Evolutionary conservation across 2,329 filamentous ascomycete genomes (phyloP), one percentile per base, ranked within the genome.

Genomic region (Colletotrichum cordylinicola): DNA sequence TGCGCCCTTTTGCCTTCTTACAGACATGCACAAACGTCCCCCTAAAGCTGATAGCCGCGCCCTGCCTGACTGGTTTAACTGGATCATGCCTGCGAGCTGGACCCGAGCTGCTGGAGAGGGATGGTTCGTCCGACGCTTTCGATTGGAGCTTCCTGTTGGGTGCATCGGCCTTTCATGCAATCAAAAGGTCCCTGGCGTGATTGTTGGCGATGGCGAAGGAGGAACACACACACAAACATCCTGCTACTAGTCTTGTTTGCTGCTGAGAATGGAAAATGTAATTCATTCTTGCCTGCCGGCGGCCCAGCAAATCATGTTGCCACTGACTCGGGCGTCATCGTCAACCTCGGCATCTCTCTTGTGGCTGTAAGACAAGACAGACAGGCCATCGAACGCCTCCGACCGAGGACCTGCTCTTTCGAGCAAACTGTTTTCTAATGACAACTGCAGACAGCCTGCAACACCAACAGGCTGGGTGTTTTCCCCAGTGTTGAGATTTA

Each of bases 91-190:
- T 67, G 62, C 39, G 60, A 24, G 16, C 48, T 24, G n/a, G 35
- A 70, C 37, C 67, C 67, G 67, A 74, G 71, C 16, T 64, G 39
- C 66, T 74, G 71, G 71, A 70, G 43, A 64, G 13, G 43, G 21
- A 8, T 58, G 61, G 52, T 55, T 67, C 37, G 37, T 67, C 72
- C 61, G 62, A 67, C 31, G 12, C 15, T 43, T 55, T 43, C 13
- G 37, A 27, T 21, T n/a, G n/a, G 61, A 67, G 39, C 64, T 68
- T 64, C 73, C 69, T 68, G 58, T 35, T 64, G 29, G 58, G 39
- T 39, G 61, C 55, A 8, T 27, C 55, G 55, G 29, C 31, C n/a
- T 24, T 39, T 12, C 29, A 35, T 29, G 35, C 73, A 55, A 37
- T 75, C 68, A 75, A 72, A 75, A 67, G 70, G 64, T 37, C 73